phyloP scores from a whole-genome alignment of 176 grass and related monocot species.

The Carex cristatella region DNA sequence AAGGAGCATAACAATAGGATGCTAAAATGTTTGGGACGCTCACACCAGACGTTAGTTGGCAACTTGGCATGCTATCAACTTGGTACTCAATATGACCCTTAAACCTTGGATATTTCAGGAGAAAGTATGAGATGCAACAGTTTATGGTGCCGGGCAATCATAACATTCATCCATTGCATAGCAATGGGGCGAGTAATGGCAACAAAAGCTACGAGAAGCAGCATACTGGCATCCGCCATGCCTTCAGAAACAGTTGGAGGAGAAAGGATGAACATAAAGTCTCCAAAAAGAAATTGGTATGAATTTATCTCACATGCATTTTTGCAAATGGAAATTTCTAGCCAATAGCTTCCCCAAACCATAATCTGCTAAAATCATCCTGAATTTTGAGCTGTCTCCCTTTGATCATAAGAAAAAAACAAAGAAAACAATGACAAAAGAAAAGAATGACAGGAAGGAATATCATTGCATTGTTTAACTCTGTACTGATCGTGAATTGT shows the following conservation, averaged over 20 bases:
- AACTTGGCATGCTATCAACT: neutral
- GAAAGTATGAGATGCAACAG: conserved; percentile 81
- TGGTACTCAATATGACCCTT: neutral
- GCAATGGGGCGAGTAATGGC: conserved; percentile 4
- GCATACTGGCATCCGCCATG: conserved; percentile 44
- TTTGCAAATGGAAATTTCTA: neutral
- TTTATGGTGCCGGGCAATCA: conserved; percentile 51
- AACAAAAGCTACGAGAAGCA: conserved; percentile 40
- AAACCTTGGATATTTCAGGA: conserved; percentile 32
- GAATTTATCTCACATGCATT: neutral
- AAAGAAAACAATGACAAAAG: neutral
- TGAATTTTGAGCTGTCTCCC: neutral
- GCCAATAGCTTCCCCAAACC: neutral
- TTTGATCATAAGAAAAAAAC: neutral
- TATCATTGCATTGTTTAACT: neutral
- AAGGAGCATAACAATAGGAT: neutral
- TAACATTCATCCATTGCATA: conserved; percentile 31
- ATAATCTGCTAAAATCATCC: neutral
- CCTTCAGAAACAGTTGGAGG: conserved; percentile 89
- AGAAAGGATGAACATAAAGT: conserved; percentile 74
- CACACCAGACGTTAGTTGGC: neutral
- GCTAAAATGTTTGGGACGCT: neutral
- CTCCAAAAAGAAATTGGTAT: conserved; percentile 53
- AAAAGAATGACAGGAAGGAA: neutral
- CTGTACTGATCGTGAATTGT: neutral